Base-by-base conservation (phyloP, 2,329 filamentous ascomycete genomes). In the Penicillium sp. region DNA sequence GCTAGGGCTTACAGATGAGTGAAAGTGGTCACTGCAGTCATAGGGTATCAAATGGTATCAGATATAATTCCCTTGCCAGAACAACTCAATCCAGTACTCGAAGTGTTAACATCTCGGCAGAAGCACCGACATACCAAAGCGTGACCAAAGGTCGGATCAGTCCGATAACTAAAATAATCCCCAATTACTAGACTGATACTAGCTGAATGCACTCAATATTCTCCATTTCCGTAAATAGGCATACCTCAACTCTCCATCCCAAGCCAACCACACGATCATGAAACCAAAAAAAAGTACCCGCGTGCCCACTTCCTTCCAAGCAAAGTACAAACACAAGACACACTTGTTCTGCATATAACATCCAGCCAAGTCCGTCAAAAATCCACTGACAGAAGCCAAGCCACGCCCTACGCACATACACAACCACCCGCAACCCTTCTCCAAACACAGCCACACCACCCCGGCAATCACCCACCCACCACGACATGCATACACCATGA, bases 361-460 rank as follows among this genome's bases (percentile, higher is more conserved):
- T 25, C 40, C 4, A 22, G 6, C 8, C 19, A 22, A 42, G 6
- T 43, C n/a, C 19, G 3, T 6, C 19, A 43, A 25, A 43, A 11
- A 43, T 43, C 8, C n/a, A 22, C 40, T 13, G 1, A 25, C n/a
- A 43, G 8, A 43, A 43, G 40, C 40, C 40, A 43, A 43, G 19
- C 8, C 19, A 43, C 40, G 40, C 40, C 40, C 43, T 46, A 46
- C 45, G 19, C 45, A 49, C 8, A 30, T 51, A 22, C 33, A 52
- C 48, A 52, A 22, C 26, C 43, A 52, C 46, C 46, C 28, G 19
- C 10, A 6, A 4, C 22, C n/a, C 38, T 19, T 7, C 6, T n/a
- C 38, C 19, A 16, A 40, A 57, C 55, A 58, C 55, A 58, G 55
- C 55, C 55, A 57, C 55, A n/a, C 48, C 55, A 57, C 55, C n/a